Evolutionary conservation across 306 rosid species (phyloP), one percentile per base, ranked within the genome.

Genomic region (Quercus suber): DNA sequence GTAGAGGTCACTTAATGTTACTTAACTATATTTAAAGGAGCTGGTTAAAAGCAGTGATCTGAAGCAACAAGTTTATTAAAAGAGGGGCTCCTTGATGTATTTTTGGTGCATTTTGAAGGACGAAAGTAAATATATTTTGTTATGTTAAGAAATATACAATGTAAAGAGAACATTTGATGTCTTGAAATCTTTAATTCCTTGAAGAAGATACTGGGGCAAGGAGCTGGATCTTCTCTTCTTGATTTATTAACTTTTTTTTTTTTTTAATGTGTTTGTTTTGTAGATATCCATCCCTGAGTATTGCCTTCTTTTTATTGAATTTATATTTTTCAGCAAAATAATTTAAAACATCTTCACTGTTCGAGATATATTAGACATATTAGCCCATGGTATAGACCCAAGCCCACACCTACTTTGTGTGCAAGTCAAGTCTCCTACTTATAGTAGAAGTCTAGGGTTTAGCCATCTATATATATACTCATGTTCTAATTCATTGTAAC

Each of bases 61-160:
- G 12, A 64, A 65, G 73, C 74, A 61, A 83, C 67, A 76, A 25
- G 67, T 60, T 60, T 18, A 23, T 31, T 6, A 73, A 27, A 76
- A 74, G 45, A 25, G n/a, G 33, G 31, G 17, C 76, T 55, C 69
- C 63, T 31, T 15, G 18, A 3, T 4, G 13, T 3, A n/a, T 77
- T 60, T 76, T 78, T 77, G 76, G 80, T 65, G 41, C 67, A 71
- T 23, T 55, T 20, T 71, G 73, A 81, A 78, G 67, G 57, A 57
- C 55, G 37, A 30, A 71, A 74, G 3, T 65, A 31, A 49, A 52
- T 73, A 56, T 58, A 56, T 49, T 33, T 30, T 74, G 18, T 65
- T 67, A 65, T 57, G 35, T 31, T 14, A 61, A 21, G 75, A 31
- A 61, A 73, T 56, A 70, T 5, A 56, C 59, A 21, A 55, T 23